Percentiles rank a stretch among this genome's conserved stretches.
Evolutionary conservation across 345 rosid species (phyloP).

Genomic region (Bretschneidera sinensis): DNA sequence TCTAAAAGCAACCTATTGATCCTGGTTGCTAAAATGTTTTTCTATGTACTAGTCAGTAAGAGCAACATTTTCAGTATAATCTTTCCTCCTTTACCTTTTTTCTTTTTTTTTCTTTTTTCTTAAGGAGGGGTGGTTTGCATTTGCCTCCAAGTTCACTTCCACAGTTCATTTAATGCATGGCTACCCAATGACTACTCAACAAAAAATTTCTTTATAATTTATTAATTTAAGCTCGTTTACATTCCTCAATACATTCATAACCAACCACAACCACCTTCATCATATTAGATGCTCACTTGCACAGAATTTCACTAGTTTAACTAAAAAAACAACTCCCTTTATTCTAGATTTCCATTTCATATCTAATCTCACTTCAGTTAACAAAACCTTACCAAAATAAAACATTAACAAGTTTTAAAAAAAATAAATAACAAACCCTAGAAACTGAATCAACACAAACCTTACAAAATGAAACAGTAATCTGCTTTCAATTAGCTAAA

Average conservation of each 20-base stretch:
- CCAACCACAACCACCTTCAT: not conserved
- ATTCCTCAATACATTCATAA: constrained; percentile 2
- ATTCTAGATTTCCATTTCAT: constrained; percentile 24
- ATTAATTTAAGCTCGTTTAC: constrained; percentile 11
- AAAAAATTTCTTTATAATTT: constrained; percentile 6
- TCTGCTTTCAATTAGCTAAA: constrained; percentile 8
- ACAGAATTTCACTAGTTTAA: constrained; percentile 12
- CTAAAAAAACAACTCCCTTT: constrained; percentile 16
- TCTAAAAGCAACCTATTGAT: not conserved
- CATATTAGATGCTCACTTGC: constrained; percentile 21
- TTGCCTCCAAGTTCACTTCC: constrained; percentile 11
- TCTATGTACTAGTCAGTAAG: not conserved
- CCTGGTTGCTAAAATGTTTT: constrained; percentile 3
- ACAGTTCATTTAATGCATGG: not conserved
- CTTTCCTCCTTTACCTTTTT: not conserved
- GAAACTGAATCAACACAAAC: constrained; percentile 27
- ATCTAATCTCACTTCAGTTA: constrained; percentile 34
- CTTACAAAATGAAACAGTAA: constrained; percentile 25
- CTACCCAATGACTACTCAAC: constrained; percentile 7
- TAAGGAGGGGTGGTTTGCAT: not conserved
- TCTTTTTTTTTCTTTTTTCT: not conserved
- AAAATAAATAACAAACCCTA: constrained; percentile 21
- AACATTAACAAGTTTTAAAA: constrained; percentile 4
- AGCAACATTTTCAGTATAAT: constrained; percentile 6
- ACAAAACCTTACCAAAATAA: constrained; percentile 18